Base-by-base conservation (phyloP, 495 filamentous ascomycete species). In the Tuber borchii region DNA sequence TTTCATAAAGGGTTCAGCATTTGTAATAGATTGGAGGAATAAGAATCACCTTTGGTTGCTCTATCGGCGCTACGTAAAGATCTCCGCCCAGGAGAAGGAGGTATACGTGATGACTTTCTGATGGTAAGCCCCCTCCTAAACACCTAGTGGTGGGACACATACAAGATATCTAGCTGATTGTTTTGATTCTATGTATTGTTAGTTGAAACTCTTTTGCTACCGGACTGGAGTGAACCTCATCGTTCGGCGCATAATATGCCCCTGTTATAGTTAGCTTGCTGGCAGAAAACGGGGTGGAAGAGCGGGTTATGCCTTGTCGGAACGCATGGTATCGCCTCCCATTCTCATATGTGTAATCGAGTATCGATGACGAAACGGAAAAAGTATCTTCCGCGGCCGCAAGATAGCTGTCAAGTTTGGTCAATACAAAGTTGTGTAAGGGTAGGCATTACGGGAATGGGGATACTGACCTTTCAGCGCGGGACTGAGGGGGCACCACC, bases 241-340 rank as follows among this genome's bases (percentile, higher is more conserved):
- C 79, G 65, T 81, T 81, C 37, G 79, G 79, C 16, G 69, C 56
- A 34, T 79, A 79, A 73, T 79, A 79, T 22, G 39, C 34, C n/a
- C 77, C 77, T 76, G 31, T 20, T 44, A 17, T 42, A 40, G 31
- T 74, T n/a, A 77, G 39, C 65, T n/a, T 16, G 26, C 44, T 37
- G 22, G 74, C 20, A 31, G 51, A 26, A 61, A 61, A 61, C 34
- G 8, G 19, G 17, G 51, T 14, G 20, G 22, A 4, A 44, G 17
- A 73, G 45, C 43, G 37, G 71, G 51, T 34, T 31, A 70, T 73
- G 39, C 90, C 90, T 80, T 90, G 88, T 56, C 88, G 85, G 78
- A 90, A 92, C 74, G 86, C 86, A 78, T 92, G 90, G 80, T 93
- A 93, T 68, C 90, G 85, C 65, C 90, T 84, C 31, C 91, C 91